A percentile compares a stretch with the other conserved stretches of the same genome.
phyloP scores from a whole-genome alignment of 2,329 filamentous ascomycete genomes.

The Talaromyces sp. region DNA sequence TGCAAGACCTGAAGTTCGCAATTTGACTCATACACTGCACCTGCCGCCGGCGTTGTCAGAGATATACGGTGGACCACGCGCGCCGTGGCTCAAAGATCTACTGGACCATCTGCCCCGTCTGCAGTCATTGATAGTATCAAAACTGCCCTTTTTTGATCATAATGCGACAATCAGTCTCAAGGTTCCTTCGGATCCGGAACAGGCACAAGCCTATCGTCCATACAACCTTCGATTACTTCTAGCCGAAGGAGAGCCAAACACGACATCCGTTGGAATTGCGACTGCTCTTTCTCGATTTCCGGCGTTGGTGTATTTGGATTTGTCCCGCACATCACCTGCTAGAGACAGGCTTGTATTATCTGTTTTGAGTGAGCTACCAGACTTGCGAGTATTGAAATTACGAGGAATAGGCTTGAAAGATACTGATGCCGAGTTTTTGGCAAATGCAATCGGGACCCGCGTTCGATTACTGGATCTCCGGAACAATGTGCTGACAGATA shows the following conservation, averaged over 20 bases:
- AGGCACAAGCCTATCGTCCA: slow-evolving; percentile 13
- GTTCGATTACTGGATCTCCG: slow-evolving; percentile 57
- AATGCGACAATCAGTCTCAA: slow-evolving; percentile 52
- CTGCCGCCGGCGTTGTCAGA: slow-evolving; percentile 60
- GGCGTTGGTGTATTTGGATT: slow-evolving; percentile 55
- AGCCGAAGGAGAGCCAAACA: slow-evolving; percentile 56
- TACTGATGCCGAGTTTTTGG: slow-evolving; percentile 51
- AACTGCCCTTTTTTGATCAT: slow-evolving; percentile 61
- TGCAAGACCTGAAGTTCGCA: slow-evolving; percentile 52
- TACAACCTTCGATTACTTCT: slow-evolving; percentile 56
- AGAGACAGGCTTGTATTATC: slow-evolving; percentile 50
- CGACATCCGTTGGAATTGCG: slow-evolving; percentile 54
- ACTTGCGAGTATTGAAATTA: slow-evolving; percentile 57
- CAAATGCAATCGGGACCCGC: slow-evolving; percentile 49
- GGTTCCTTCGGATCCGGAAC: slow-evolving; percentile 21
- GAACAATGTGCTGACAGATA: slow-evolving; percentile 57
- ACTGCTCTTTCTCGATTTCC: slow-evolving; percentile 54
- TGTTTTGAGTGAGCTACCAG: slow-evolving; percentile 45
- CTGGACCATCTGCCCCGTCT: slow-evolving; percentile 57
- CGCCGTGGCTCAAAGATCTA: slow-evolving; percentile 59
- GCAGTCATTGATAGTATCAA: slow-evolving; percentile 58
- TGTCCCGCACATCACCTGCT: slow-evolving; percentile 54
- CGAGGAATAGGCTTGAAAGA: slow-evolving; percentile 54
- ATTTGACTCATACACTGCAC: slow-evolving; percentile 60
- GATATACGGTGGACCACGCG: slow-evolving; percentile 57